Conservation (phyloP, 805 yeast genomes). For the Zygoascus tannicola region DNA sequence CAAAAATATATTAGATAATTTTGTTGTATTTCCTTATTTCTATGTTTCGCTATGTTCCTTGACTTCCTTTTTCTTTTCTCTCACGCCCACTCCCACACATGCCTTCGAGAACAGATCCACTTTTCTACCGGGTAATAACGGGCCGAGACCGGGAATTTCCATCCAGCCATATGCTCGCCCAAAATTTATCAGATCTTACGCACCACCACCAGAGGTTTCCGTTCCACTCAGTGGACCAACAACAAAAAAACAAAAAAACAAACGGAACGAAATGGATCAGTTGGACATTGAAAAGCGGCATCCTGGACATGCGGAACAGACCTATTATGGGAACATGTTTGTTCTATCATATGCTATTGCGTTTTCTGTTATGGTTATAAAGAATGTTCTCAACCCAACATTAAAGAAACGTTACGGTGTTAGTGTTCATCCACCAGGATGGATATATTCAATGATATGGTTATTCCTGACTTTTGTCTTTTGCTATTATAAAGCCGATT, state of each 20-base stretch:
- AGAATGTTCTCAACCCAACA: conserved; percentile 1
- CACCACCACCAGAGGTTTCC: no score
- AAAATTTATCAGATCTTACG: neutral
- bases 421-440: conserved; percentile 2
- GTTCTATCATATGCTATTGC: conserved; percentile 8
- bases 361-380: conserved; percentile 4
- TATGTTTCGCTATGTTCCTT: no score
- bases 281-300: conserved; percentile 1
- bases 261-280: no score
- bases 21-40: no score
- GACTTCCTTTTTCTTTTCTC: no score
- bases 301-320: conserved; percentile 15
- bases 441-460: conserved; percentile 6
- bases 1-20: no score
- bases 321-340: conserved; percentile 14
- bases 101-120: no score
- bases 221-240: no score
- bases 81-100: no score
- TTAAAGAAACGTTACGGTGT: conserved; percentile 2
- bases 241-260: no score
- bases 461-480: conserved; percentile 29
- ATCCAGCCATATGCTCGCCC: neutral
- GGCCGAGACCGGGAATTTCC: neutral
- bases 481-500: conserved; percentile 39
- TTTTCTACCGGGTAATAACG: no score